phyloP scores from a whole-genome alignment of 2,329 filamentous ascomycete species.

The Alternaria ethzedia region DNA sequence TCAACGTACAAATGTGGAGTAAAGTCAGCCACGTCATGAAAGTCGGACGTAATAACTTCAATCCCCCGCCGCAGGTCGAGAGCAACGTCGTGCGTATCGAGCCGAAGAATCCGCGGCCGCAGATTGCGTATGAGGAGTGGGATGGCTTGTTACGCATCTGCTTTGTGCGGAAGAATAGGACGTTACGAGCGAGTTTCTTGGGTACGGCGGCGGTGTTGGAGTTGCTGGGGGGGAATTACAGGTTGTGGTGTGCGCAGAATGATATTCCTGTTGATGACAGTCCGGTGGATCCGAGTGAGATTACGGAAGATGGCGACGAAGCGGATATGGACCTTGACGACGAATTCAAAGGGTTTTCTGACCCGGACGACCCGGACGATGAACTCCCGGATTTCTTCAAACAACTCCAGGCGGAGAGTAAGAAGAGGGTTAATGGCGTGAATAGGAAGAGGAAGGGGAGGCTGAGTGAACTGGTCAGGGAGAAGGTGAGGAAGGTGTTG shows the following conservation, averaged over 20 bases:
- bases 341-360: slow-evolving; percentile 58
- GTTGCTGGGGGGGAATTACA: slow-evolving; percentile 87
- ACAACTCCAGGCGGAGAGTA: slow-evolving; percentile 58
- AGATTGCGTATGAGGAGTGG: slow-evolving; percentile 94
- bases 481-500: slow-evolving; percentile 85
- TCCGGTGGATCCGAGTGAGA: slow-evolving; percentile 35
- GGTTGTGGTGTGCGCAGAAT: slow-evolving; percentile 88
- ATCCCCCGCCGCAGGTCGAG: slow-evolving; percentile 91
- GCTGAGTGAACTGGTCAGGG: slow-evolving; percentile 79
- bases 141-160: slow-evolving; percentile 84
- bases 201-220: slow-evolving; percentile 80
- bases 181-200: slow-evolving; percentile 79
- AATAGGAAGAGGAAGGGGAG: slow-evolving; percentile 76
- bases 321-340: slow-evolving; percentile 58
- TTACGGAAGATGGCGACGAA: slow-evolving; percentile 51
- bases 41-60: slow-evolving; percentile 96
- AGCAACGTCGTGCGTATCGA: slow-evolving; percentile 88
- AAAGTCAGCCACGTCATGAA: slow-evolving; percentile 80
- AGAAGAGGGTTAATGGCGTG: slow-evolving; percentile 54
- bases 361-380: slow-evolving; percentile 66
- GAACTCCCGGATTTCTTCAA: slow-evolving; percentile 87
- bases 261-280: slow-evolving; percentile 77
- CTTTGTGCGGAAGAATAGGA: slow-evolving; percentile 91
- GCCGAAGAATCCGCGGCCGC: slow-evolving; percentile 82
- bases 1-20: slow-evolving; percentile 93